Evolutionary conservation across 805 yeast species (phyloP).

Genomic region (Lipomyces sp.): DNA sequence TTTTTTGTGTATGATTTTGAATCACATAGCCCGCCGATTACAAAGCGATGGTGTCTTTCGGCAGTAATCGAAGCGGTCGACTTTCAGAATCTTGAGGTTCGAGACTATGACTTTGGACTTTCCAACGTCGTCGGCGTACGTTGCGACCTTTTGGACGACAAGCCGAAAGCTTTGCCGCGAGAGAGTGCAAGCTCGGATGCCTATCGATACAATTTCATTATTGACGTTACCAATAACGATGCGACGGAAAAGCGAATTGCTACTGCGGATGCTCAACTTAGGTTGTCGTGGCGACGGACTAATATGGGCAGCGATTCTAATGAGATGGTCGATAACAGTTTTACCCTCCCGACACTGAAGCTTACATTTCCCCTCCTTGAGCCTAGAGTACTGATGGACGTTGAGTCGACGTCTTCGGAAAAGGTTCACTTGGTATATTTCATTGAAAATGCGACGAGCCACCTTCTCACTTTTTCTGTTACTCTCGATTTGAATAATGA

Average conservation of each 20-base stretch:
- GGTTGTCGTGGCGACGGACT: slow-evolving; percentile 44
- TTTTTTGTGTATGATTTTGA: slow-evolving; percentile 43
- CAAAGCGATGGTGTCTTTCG: slow-evolving; percentile 46
- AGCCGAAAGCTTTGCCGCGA: slow-evolving; percentile 5
- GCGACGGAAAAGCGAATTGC: slow-evolving; percentile 34
- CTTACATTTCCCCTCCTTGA: slow-evolving; percentile 66
- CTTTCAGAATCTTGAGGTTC: slow-evolving; percentile 38
- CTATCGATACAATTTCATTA: slow-evolving; percentile 35
- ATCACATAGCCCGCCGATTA: slow-evolving; percentile 42
- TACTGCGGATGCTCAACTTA: slow-evolving; percentile 41
- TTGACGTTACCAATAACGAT: slow-evolving; percentile 36
- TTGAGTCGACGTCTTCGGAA: slow-evolving; percentile 37
- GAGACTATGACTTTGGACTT: slow-evolving; percentile 37
- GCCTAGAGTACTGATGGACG: slow-evolving; percentile 63
- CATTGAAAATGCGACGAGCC: slow-evolving; percentile 76
- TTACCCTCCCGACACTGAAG: slow-evolving; percentile 51
- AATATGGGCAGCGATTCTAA: slow-evolving; percentile 3
- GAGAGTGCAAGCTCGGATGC: slow-evolving; percentile 25
- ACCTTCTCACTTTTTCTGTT: slow-evolving; percentile 66
- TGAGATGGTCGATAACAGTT: slow-evolving; percentile 24
- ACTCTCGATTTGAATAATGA: slow-evolving; percentile 50
- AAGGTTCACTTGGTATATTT: slow-evolving; percentile 52
- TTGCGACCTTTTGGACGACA: slow-evolving; percentile 18
- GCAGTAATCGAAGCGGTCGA: slow-evolving; percentile 42
- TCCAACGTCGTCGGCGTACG: slow-evolving; percentile 36